These are phyloP conservation scores for Arabidopsis suecica DNA, from an alignment of 345 rosid species.

Conservation along the genomic window DNA sequence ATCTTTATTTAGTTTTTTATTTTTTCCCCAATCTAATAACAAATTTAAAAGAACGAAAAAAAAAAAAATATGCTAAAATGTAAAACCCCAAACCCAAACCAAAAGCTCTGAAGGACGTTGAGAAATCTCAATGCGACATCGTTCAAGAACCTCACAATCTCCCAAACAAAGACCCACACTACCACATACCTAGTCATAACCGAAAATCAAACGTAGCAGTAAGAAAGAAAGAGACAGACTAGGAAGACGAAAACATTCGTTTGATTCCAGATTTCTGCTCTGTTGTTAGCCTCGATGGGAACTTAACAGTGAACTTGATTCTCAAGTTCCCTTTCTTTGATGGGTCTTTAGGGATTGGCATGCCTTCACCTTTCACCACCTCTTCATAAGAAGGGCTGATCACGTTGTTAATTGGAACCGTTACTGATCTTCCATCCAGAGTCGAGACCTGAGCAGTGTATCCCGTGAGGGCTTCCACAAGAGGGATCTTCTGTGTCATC, in stretches of 20 bases:
- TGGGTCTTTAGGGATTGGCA: constrained; percentile 82
- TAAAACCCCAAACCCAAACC: constrained; percentile 22
- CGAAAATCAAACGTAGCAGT: constrained; percentile 27
- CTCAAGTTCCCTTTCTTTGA: constrained; percentile 74
- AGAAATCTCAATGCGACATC: constrained; percentile 19
- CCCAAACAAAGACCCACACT: constrained; percentile 22
- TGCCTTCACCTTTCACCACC: constrained; percentile 79
- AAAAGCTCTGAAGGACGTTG: constrained; percentile 18
- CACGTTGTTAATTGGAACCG: constrained; percentile 62
- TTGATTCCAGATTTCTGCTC: constrained; percentile 86
- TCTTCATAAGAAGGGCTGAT: constrained; percentile 82
- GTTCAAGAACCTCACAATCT: constrained; percentile 21
- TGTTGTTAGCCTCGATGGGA: constrained; percentile 66
- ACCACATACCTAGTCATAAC: constrained; percentile 33
- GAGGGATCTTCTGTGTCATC: constrained; percentile 62
- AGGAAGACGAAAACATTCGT: constrained; percentile 53
- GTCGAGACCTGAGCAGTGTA: constrained; percentile 59
- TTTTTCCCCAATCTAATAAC: constrained; percentile 12
- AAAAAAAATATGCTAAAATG: constrained; percentile 9
- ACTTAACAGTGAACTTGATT: constrained; percentile 73
- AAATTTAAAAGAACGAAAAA: neutral
- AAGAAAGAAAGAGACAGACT: constrained; percentile 29
- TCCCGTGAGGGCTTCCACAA: constrained; percentile 75
- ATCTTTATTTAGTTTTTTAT: constrained; percentile 1
- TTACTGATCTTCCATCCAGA: constrained; percentile 71